Conservation (phyloP, 2,329 filamentous ascomycete species). For the Trichoderma guizhouense region DNA sequence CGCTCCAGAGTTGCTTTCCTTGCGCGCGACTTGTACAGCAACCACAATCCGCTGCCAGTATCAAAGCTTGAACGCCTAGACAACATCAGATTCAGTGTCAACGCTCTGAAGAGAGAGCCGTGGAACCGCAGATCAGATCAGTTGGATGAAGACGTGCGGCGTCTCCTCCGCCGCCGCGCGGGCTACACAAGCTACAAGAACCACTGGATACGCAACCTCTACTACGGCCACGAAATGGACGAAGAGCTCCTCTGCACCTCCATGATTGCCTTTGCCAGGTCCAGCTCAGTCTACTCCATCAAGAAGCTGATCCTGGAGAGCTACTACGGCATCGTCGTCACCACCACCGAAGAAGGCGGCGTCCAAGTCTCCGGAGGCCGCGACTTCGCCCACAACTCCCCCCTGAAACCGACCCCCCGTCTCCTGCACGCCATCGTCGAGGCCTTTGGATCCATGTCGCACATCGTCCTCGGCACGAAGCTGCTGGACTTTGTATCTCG, state of each 20-base stretch:
- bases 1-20: constrained; percentile 38
- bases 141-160: constrained; percentile 26
- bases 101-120: constrained; percentile 27
- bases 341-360: constrained; percentile 19
- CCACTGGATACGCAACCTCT: constrained; percentile 30
- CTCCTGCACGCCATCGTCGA: constrained; percentile 67
- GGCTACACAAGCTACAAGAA: constrained; percentile 26
- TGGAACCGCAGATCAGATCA: constrained; percentile 30
- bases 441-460: constrained; percentile 62
- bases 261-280: constrained; percentile 42
- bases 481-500: constrained; percentile 61
- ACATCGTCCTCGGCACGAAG: constrained; percentile 56
- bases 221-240: constrained; percentile 31
- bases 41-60: constrained; percentile 18
- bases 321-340: constrained; percentile 32
- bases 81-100: constrained; percentile 29
- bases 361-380: constrained; percentile 33
- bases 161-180: constrained; percentile 28
- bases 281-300: constrained; percentile 34
- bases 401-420: constrained; percentile 54
- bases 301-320: constrained; percentile 32
- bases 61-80: constrained; percentile 29
- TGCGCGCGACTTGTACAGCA: constrained; percentile 38
- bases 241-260: constrained; percentile 41
- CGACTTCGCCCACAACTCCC: constrained; percentile 45